Percentiles rank a stretch among this genome's conserved stretches.
Evolutionary conservation across 768 basidiomycete genomes (phyloP).

Genomic region (Cystoderma amianthinum): DNA sequence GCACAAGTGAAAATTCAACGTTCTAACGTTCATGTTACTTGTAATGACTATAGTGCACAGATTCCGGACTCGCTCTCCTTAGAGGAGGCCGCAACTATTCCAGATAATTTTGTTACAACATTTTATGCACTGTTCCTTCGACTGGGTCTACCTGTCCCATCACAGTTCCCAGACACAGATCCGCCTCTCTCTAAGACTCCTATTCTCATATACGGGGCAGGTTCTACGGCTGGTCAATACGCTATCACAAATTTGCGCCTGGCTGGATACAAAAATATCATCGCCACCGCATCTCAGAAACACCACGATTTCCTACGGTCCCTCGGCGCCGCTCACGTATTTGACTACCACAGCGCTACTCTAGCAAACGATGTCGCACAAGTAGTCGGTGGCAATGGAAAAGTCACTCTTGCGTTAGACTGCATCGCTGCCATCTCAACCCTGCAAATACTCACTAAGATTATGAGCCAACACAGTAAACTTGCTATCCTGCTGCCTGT

Average conservation of each 20-base stretch:
- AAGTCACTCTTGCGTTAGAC: conserved; percentile 27
- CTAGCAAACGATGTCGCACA: conserved; percentile 25
- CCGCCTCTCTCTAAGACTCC: conserved; percentile 23
- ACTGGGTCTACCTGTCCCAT: conserved; percentile 24
- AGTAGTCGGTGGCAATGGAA: conserved; percentile 24
- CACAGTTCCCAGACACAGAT: conserved; percentile 21
- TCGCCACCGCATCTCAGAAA: conserved; percentile 32
- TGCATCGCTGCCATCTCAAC: conserved; percentile 29
- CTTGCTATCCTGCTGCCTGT: conserved; percentile 39
- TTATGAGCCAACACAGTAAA: conserved; percentile 28
- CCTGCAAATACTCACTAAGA: conserved; percentile 24
- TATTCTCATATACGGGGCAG: conserved; percentile 39
- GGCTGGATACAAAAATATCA: conserved; percentile 33
- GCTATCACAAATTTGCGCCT: conserved; percentile 28
- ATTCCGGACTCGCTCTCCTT: conserved; percentile 32
- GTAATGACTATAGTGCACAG: conserved; percentile 13
- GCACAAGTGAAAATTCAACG: conserved; percentile 24
- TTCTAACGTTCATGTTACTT: neutral
- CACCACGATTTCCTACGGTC: conserved; percentile 29
- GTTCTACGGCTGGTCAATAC: conserved; percentile 31
- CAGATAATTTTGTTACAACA: conserved; percentile 34
- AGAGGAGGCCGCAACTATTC: conserved; percentile 28
- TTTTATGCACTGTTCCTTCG: conserved; percentile 30
- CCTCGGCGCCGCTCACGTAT: conserved; percentile 30
- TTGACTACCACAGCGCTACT: conserved; percentile 32